Evolutionary conservation across 2,329 filamentous ascomycete species (phyloP).

Genomic region (Botryotinia convoluta): DNA sequence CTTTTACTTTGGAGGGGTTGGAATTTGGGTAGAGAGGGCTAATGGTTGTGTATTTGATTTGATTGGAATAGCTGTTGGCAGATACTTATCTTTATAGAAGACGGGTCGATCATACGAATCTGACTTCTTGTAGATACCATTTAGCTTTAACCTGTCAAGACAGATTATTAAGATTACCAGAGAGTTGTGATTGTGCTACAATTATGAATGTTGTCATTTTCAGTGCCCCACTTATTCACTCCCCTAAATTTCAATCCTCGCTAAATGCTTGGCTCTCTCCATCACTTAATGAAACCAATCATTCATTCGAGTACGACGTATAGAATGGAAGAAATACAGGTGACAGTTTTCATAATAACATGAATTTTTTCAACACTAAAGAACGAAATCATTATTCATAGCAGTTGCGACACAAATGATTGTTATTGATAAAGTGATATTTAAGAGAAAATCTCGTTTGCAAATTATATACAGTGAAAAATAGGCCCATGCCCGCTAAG

Average conservation of each 20-base stretch:
- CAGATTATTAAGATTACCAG: too few relatives aligned
- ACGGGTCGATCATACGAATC: neutral
- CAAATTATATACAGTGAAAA: neutral
- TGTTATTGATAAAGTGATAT: neutral
- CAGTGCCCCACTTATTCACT: neutral
- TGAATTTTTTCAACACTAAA: too few relatives aligned
- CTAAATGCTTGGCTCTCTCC: neutral
- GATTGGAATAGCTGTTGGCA: neutral
- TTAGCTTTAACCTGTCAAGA: fast-evolving
- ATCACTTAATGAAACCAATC: neutral
- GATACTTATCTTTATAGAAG: neutral
- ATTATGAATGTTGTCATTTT: neutral
- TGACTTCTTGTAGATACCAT: fast-evolving
- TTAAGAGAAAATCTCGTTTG: neutral
- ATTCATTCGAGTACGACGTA: neutral
- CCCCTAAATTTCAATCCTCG: neutral
- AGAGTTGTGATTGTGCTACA: neutral
- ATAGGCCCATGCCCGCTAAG: neutral
- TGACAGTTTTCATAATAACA: neutral
- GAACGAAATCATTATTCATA: neutral
- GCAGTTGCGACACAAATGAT: neutral
- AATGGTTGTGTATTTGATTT: neutral
- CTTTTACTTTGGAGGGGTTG: neutral
- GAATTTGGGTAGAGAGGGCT: neutral
- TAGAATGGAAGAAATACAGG: neutral